Evolutionary conservation across 2,329 filamentous ascomycete genomes (phyloP).

Genomic region (Sporothrix mexicana): DNA sequence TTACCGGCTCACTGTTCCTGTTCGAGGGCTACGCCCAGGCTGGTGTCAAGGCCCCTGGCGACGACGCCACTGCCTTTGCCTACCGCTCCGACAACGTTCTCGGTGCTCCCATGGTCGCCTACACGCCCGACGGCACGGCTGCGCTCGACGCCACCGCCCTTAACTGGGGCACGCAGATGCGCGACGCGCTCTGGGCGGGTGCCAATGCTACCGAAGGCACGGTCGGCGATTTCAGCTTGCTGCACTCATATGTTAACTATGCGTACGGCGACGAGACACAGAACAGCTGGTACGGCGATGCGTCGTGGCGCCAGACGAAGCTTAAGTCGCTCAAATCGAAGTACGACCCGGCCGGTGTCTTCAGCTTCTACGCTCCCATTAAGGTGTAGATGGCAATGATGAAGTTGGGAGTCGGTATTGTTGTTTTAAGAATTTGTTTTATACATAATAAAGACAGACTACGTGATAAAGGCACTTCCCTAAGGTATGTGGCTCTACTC

Average conservation of each 20-base stretch:
- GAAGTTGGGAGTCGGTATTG: not conserved
- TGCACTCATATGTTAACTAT: slow-evolving; percentile 58
- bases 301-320: slow-evolving; percentile 54
- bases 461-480: too few species aligned
- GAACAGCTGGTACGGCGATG: slow-evolving; percentile 54
- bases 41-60: slow-evolving; percentile 50
- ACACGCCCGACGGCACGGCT: slow-evolving; percentile 42
- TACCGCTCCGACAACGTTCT: slow-evolving; percentile 54
- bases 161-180: slow-evolving; percentile 48
- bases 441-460: not conserved
- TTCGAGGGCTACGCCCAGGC: slow-evolving; percentile 60
- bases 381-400: not conserved
- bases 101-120: slow-evolving; percentile 47
- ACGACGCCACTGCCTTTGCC: slow-evolving; percentile 52
- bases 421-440: not conserved
- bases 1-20: slow-evolving; percentile 53
- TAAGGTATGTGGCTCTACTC: too few species aligned
- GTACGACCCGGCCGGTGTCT: slow-evolving; percentile 55
- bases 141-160: slow-evolving; percentile 46
- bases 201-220: slow-evolving; percentile 35
- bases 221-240: not conserved
- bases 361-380: slow-evolving; percentile 54
- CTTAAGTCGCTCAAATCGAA: slow-evolving; percentile 54
- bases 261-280: slow-evolving; percentile 54
- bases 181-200: slow-evolving; percentile 48